A percentile compares a stretch with the other conserved stretches of the same genome.
Conservation (phyloP, 1,139 yeast species). For the Zhuliangozyma parablackwelliae region DNA sequence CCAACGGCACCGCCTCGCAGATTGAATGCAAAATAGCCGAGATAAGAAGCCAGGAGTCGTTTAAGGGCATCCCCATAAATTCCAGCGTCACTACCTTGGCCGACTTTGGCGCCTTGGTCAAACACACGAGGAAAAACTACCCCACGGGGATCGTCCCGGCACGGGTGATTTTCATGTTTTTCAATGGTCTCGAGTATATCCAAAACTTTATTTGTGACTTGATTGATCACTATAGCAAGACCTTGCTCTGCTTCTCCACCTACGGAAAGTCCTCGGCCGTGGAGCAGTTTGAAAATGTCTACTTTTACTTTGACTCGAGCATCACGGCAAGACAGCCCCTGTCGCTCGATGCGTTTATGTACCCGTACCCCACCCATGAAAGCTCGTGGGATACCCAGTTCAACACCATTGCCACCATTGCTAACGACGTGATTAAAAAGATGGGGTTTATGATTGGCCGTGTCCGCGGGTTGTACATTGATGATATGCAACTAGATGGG, state of each 20-base stretch:
- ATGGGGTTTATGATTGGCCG: conserved; percentile 30
- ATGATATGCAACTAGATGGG: conserved; percentile 29
- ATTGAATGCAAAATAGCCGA: conserved; percentile 25
- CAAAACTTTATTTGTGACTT: conserved; percentile 29
- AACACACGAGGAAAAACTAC: conserved; percentile 12
- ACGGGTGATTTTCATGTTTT: conserved; percentile 37
- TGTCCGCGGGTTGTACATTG: conserved; percentile 30
- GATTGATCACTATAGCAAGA: conserved; percentile 24
- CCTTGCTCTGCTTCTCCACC: too few relatives aligned
- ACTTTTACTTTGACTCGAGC: conserved; percentile 33
- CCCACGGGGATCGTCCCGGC: conserved; percentile 19
- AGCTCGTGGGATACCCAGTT: conserved; percentile 11
- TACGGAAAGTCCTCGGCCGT: conserved; percentile 2
- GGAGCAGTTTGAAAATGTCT: conserved; percentile 21
- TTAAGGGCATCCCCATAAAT: conserved; percentile 23
- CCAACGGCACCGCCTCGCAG: conserved; percentile 32
- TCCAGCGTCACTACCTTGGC: conserved; percentile 24
- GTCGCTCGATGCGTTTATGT: too few relatives aligned
- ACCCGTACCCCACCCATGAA: not conserved
- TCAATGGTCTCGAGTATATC: conserved; percentile 32
- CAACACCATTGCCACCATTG: conserved; percentile 28
- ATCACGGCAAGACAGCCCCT: conserved; percentile 9
- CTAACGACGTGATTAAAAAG: conserved; percentile 35
- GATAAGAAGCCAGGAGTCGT: conserved; percentile 18
- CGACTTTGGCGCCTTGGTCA: conserved; percentile 22